Conservation (phyloP, 1,139 yeast species). For the Zhuliangozyma blackwelliae region DNA sequence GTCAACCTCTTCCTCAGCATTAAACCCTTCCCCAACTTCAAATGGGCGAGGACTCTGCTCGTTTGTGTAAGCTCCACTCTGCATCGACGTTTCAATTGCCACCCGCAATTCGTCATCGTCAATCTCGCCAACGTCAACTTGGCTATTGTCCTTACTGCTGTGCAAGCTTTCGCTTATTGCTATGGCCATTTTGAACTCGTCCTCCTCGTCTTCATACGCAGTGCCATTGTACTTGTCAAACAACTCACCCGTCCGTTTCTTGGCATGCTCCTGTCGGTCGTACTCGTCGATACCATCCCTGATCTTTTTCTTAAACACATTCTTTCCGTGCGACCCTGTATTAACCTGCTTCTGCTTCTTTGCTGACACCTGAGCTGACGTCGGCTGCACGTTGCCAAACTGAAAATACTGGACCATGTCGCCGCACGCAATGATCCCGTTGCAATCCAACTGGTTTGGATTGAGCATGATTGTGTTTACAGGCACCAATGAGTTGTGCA, state of each 20-base stretch:
- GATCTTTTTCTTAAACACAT: constrained; percentile 19
- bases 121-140: neutral
- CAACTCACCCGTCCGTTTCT: constrained; percentile 19
- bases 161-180: constrained; percentile 45
- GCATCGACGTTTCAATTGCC: constrained; percentile 21
- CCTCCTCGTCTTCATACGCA: constrained; percentile 36
- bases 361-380: neutral
- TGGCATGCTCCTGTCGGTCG: constrained; percentile 20
- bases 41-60: neutral
- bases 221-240: constrained; percentile 46
- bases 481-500: constrained; percentile 30
- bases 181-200: constrained; percentile 47
- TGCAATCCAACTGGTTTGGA: constrained; percentile 35
- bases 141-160: constrained; percentile 6
- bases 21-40: neutral
- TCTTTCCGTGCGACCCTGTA: constrained; percentile 7
- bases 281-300: constrained; percentile 37
- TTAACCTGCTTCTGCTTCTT: constrained; percentile 7
- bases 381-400: constrained; percentile 38
- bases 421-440: constrained; percentile 55
- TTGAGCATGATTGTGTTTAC: constrained; percentile 42
- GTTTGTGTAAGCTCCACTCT: constrained; percentile 6
- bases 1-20: constrained; percentile 9
- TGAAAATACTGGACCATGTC: constrained; percentile 60
- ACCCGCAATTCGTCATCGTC: constrained; percentile 24